phyloP scores from a whole-genome alignment of 768 basidiomycete species.

The Trametes cinnabarina region DNA sequence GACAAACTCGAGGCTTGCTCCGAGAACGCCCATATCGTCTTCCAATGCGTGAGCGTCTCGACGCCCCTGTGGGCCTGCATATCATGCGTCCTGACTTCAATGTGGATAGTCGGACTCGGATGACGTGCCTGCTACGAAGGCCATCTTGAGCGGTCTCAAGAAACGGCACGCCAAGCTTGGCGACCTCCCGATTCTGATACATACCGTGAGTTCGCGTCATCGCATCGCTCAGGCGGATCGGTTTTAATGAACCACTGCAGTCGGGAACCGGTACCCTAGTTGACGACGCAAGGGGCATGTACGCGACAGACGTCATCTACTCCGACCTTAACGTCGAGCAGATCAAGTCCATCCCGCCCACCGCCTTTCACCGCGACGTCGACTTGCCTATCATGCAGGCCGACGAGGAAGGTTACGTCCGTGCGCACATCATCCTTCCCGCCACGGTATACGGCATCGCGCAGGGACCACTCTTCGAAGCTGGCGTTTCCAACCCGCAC shows the following conservation, averaged over 20 bases:
- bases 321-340: slow-evolving; percentile 47
- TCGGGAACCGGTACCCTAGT: slow-evolving; percentile 40
- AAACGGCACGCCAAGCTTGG: slow-evolving; percentile 43
- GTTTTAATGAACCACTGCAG: neutral
- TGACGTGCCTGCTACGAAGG: slow-evolving; percentile 41
- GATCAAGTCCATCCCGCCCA: slow-evolving; percentile 45
- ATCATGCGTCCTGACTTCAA: slow-evolving; percentile 7
- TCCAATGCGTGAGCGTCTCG: slow-evolving; percentile 18
- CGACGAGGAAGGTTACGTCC: slow-evolving; percentile 49
- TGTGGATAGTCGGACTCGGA: slow-evolving; percentile 43
- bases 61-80: too few species aligned
- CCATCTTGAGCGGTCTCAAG: slow-evolving; percentile 53
- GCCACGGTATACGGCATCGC: slow-evolving; percentile 61
- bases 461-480: slow-evolving; percentile 43
- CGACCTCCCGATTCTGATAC: slow-evolving; percentile 49
- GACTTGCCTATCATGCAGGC: slow-evolving; percentile 49
- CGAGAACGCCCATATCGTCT: slow-evolving; percentile 42
- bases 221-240: neutral
- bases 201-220: slow-evolving; percentile 44
- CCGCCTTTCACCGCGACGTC: slow-evolving; percentile 48
- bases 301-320: slow-evolving; percentile 41
- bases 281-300: slow-evolving; percentile 46
- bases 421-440: slow-evolving; percentile 52
- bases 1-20: slow-evolving; percentile 39
- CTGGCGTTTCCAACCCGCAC: slow-evolving; percentile 50